A percentile compares a stretch with the other conserved stretches of the same genome.
Evolutionary conservation across 768 basidiomycete genomes (phyloP).

Genomic region (Russula lepida): DNA sequence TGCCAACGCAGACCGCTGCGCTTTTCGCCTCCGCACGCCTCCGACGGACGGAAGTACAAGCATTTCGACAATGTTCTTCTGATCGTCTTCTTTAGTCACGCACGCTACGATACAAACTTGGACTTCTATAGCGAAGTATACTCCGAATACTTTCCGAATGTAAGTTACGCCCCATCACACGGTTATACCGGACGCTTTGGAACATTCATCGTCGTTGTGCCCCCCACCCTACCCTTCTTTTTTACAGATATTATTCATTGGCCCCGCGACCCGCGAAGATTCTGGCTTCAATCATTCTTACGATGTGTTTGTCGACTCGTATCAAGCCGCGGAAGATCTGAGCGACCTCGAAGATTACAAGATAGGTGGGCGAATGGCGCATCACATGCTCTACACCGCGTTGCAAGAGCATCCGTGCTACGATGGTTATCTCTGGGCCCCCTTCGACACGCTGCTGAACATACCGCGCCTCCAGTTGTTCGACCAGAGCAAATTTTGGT

Average conservation of each 20-base stretch:
- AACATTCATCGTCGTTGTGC: background rate
- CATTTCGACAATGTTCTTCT: slow-evolving; percentile 37
- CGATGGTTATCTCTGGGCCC: slow-evolving; percentile 45
- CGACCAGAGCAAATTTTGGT: slow-evolving; percentile 40
- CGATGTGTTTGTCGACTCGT: slow-evolving; percentile 42
- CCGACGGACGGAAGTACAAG: slow-evolving; percentile 26
- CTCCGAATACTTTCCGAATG: slow-evolving; percentile 42
- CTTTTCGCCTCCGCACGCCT: slow-evolving; percentile 11
- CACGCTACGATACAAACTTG: slow-evolving; percentile 39
- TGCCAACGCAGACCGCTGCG: slow-evolving; percentile 25
- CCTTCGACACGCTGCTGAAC: slow-evolving; percentile 44
- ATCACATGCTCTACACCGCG: slow-evolving; percentile 46
- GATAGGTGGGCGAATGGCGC: slow-evolving; percentile 45
- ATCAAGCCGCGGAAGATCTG: slow-evolving; percentile 38
- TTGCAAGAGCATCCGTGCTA: slow-evolving; percentile 38
- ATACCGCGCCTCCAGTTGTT: slow-evolving; percentile 41
- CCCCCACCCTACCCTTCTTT: background rate
- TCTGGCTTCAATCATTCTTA: slow-evolving; percentile 41
- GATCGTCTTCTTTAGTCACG: slow-evolving; percentile 44
- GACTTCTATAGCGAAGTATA: slow-evolving; percentile 42
- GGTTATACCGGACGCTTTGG: background rate
- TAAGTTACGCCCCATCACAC: slow-evolving; percentile 21
- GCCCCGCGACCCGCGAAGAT: slow-evolving; percentile 40
- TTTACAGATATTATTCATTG: slow-evolving; percentile 40
- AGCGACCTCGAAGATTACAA: slow-evolving; percentile 29